These are phyloP conservation scores for Fennellomyces sp. DNA, from an alignment of 371 early-diverging fungal species.

Conservation along the genomic window DNA sequence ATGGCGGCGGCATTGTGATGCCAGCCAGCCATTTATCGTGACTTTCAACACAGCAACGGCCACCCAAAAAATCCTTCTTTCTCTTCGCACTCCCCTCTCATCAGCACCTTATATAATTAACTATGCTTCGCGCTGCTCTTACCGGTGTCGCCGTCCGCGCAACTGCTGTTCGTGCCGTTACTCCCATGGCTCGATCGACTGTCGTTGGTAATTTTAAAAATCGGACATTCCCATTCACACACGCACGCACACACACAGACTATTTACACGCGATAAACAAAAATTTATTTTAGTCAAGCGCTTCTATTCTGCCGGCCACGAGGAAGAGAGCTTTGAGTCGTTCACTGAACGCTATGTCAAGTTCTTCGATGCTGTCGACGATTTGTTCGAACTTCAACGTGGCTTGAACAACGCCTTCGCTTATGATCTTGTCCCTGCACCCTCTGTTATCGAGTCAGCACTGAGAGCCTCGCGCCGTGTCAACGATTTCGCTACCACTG, in stretches of 20 bases:
- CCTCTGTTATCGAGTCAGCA: constrained; percentile 86
- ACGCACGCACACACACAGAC: too few relatives aligned
- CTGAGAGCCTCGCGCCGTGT: constrained; percentile 90
- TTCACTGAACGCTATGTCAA: constrained; percentile 82
- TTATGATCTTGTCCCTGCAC: constrained; percentile 92
- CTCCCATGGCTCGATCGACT: constrained; percentile 13
- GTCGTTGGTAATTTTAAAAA: constrained; percentile 2
- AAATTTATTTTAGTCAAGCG: constrained; percentile 37
- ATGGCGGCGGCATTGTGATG: neutral
- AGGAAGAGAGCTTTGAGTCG: constrained; percentile 80
- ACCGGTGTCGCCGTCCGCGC: constrained; percentile 44
- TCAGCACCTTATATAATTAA: neutral
- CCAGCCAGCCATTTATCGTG: neutral
- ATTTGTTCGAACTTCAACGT: constrained; percentile 95
- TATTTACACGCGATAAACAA: neutral
- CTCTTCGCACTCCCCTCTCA: neutral
- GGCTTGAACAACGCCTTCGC: constrained; percentile 97
- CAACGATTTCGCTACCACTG: constrained; percentile 91
- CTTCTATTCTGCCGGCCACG: constrained; percentile 71
- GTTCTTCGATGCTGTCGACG: constrained; percentile 91
- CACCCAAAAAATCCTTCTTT: neutral
- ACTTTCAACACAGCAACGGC: neutral
- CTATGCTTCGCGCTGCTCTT: constrained; percentile 55
- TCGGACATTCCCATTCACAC: too few relatives aligned
- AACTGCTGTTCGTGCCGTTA: constrained; percentile 33